Conservation (phyloP, 208 protist species). For the Acanthamoeba divionensis region DNA sequence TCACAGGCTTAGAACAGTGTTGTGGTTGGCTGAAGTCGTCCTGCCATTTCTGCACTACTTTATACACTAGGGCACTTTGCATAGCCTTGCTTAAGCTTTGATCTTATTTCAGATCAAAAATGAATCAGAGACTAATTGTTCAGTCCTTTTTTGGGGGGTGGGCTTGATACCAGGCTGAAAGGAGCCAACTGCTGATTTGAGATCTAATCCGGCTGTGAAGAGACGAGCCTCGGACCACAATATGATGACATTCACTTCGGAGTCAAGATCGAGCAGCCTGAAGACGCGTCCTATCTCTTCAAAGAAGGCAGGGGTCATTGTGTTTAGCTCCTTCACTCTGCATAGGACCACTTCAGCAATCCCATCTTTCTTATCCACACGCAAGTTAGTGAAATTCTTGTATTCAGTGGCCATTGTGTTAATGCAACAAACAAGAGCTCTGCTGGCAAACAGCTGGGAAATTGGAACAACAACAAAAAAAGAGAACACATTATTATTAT, state of each 20-base stretch:
- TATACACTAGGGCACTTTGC: not conserved
- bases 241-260: not conserved
- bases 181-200: not conserved
- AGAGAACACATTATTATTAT: too few species aligned
- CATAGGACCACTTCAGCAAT: slow-evolving; percentile 18
- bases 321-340: slow-evolving; percentile 15
- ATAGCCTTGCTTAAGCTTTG: not conserved
- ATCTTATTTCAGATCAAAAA: too few species aligned
- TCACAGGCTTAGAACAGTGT: slow-evolving; percentile 33
- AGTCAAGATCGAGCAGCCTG: not conserved
- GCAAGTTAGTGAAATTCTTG: slow-evolving; percentile 14
- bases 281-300: slow-evolving; percentile 34
- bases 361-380: not conserved
- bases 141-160: not conserved
- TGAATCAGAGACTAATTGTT: too few species aligned
- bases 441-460: too few species aligned
- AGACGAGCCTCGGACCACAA: slow-evolving; percentile 26
- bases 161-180: not conserved
- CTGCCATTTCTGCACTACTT: slow-evolving; percentile 9
- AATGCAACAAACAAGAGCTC: too few species aligned
- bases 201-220: slow-evolving; percentile 29
- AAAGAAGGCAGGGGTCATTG: slow-evolving; percentile 28
- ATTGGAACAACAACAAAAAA: too few species aligned
- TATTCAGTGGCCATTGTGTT: too few species aligned
- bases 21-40: not conserved